Conservation (phyloP, 208 protist genomes). For the Trypanosoma scelopori region DNA sequence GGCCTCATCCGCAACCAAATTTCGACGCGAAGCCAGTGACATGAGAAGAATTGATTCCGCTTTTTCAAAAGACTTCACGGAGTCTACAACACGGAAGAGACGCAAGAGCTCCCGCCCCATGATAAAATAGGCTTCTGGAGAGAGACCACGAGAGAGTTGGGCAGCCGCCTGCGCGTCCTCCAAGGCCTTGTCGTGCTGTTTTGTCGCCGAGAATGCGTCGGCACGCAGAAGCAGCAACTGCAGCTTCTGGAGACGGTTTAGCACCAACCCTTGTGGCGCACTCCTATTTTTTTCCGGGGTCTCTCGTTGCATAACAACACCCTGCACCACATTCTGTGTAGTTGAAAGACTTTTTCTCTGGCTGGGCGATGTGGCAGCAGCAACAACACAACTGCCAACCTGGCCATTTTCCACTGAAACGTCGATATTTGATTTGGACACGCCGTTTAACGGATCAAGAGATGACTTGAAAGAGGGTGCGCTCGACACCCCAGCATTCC, state of each 20-base stretch:
- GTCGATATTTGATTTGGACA: not conserved
- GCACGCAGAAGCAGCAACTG: constrained; percentile 71
- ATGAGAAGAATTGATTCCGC: constrained; percentile 52
- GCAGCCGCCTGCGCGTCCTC: constrained; percentile 58
- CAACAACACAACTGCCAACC: not conserved
- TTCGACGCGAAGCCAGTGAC: not conserved
- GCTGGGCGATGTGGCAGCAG: not conserved
- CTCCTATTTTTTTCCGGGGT: not conserved
- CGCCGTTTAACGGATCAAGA: not conserved
- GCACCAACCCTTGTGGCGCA: not conserved
- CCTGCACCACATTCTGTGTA: constrained; percentile 21
- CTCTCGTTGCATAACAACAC: constrained; percentile 21
- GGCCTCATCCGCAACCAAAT: constrained; percentile 19
- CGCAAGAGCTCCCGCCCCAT: constrained; percentile 59
- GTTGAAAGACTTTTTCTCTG: not conserved
- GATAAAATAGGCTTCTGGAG: constrained; percentile 67
- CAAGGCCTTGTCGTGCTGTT: constrained; percentile 59
- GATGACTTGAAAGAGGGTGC: constrained; percentile 14
- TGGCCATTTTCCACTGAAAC: not conserved
- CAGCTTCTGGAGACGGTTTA: constrained; percentile 64
- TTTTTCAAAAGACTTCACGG: constrained; percentile 60
- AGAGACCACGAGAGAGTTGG: constrained; percentile 46
- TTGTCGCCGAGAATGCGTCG: constrained; percentile 54
- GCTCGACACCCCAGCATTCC: constrained; percentile 28
- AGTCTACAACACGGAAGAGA: constrained; percentile 49